These are phyloP conservation scores for Phoma herbarum DNA, from an alignment of 2,329 filamentous ascomycete genomes.

Conservation along the genomic window DNA sequence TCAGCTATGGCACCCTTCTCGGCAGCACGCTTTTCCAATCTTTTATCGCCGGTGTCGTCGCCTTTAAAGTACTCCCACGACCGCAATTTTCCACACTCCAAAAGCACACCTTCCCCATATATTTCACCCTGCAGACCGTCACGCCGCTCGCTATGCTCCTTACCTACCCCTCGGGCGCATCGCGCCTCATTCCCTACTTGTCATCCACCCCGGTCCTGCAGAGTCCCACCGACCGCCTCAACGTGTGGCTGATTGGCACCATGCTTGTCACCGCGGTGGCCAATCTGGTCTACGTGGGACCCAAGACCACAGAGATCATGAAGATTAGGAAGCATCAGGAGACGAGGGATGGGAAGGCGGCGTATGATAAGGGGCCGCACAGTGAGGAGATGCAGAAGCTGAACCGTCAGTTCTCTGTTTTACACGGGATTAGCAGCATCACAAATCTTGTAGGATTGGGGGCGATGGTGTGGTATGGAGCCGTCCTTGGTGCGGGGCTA, in stretches of 20 bases:
- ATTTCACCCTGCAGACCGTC: slow-evolving; percentile 84
- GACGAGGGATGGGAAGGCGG: slow-evolving; percentile 88
- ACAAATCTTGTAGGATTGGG: slow-evolving; percentile 77
- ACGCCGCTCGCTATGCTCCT: slow-evolving; percentile 77
- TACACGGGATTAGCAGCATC: slow-evolving; percentile 84
- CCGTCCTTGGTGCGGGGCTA: slow-evolving; percentile 65
- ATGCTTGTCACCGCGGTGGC: slow-evolving; percentile 75
- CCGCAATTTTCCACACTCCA: slow-evolving; percentile 85
- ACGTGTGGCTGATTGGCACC: slow-evolving; percentile 67
- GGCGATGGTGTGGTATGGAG: slow-evolving; percentile 78
- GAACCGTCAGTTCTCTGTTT: slow-evolving; percentile 67
- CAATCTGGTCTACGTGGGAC: slow-evolving; percentile 77
- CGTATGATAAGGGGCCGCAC: slow-evolving; percentile 79
- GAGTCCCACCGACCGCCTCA: slow-evolving; percentile 28
- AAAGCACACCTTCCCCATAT: slow-evolving; percentile 79
- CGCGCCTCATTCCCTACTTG: slow-evolving; percentile 17
- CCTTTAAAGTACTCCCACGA: slow-evolving; percentile 78
- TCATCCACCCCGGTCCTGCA: slow-evolving; percentile 19
- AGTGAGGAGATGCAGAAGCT: slow-evolving; percentile 79
- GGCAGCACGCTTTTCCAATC: slow-evolving; percentile 89
- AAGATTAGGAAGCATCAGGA: slow-evolving; percentile 81
- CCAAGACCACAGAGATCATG: slow-evolving; percentile 78
- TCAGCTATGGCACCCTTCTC: slow-evolving; percentile 85
- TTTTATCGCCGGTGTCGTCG: slow-evolving; percentile 76
- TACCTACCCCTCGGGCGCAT: slow-evolving; percentile 70